Evolutionary conservation across 2,329 filamentous ascomycete species (phyloP).

Genomic region (Colletotrichum sp.): DNA sequence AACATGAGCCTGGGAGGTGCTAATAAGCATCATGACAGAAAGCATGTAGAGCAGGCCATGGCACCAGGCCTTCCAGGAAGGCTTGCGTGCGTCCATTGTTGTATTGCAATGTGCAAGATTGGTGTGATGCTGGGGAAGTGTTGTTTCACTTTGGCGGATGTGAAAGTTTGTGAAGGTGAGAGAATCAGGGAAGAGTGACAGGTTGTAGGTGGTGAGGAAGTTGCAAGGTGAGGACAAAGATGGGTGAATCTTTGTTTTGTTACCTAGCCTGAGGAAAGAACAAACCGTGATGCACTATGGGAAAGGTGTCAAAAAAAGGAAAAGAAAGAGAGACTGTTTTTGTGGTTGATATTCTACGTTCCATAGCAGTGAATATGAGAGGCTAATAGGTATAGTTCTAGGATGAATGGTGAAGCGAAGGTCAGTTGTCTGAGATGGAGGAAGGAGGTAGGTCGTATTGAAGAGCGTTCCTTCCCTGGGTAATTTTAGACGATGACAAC

Average conservation of each 20-base stretch:
- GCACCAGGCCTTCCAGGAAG: background rate
- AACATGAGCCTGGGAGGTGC: background rate
- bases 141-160: background rate
- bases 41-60: background rate
- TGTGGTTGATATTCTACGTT: background rate
- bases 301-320: too few species aligned
- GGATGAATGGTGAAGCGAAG: background rate
- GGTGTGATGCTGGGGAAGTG: too few species aligned
- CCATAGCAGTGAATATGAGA: background rate
- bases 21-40: background rate
- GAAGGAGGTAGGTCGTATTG: background rate
- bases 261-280: background rate
- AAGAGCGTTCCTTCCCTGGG: background rate
- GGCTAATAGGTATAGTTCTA: background rate
- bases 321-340: background rate
- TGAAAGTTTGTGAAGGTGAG: background rate
- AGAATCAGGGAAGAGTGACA: background rate
- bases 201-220: background rate
- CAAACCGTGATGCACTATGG: rapidly evolving
- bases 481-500: background rate
- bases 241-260: background rate
- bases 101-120: background rate
- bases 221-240: background rate
- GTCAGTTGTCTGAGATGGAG: background rate
- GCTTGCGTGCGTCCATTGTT: background rate